Base-by-base conservation (phyloP, 2,329 filamentous ascomycete genomes). In the Curvularia sp. region DNA sequence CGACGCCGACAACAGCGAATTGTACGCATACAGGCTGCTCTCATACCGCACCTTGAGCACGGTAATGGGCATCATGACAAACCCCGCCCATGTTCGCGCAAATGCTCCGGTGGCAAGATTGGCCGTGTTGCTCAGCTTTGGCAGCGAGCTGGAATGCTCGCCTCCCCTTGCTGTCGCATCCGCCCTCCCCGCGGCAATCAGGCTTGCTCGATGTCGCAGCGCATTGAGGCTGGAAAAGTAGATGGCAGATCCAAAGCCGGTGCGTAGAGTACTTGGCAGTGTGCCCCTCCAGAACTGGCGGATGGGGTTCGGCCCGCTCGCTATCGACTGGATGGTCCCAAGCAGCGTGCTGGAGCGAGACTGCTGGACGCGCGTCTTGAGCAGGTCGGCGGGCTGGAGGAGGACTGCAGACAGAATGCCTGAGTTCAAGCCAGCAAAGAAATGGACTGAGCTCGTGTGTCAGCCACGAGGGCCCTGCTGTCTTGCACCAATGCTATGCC, bases 31-130 rank as follows among this genome's bases (percentile, higher is more conserved):
- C 43, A 94, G 81, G 61, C 85, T 93, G 26, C 90, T 94, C 77
- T 99, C 95, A 74, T 96, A 98, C 44, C 95, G 91, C 43, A 98
- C 95, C 75, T 99, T 99, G 71, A 99, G 89, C 44, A 99, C 89
- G 1, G 95, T 99, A 60, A 98, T 86, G 1, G 95, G 95, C 91
- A 97, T 98, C 79, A 98, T 87, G 46, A 96, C 80, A 72, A 97
- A 91, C 38, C 95, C 95, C 0, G 94, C 94, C 52, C 90, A 88
- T 1, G 92, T 93, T 53, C 95, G 86, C 24, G 95, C 93, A 18
- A 88, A 83, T 6, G 93, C 93, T 9, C 95, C 95, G 0, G 94
- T 93, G 12, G 90, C 80, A 20, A 99, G 83, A 72, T 99, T 99
- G 50, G 89, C 91, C 3, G 89, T 86, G 73, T 95, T 92, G 62